Conservation (phyloP, 345 rosid species). For the Nephelium lappaceum region DNA sequence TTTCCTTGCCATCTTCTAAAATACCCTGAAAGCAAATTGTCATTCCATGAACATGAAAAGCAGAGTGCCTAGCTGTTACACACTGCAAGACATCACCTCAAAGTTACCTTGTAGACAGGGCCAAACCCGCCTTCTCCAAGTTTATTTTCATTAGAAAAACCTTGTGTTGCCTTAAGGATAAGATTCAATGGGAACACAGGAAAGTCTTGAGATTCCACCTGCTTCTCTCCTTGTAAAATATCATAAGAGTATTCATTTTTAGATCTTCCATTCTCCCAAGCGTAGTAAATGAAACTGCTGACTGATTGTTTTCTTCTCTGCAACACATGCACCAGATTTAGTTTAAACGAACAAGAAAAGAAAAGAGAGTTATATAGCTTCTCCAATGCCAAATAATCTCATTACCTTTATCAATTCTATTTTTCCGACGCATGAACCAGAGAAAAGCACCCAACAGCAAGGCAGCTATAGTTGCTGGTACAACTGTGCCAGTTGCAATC, state of each 20-base stretch:
- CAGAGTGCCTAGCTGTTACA: too few relatives aligned
- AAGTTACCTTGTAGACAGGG: constrained; percentile 43
- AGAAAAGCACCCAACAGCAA: background rate
- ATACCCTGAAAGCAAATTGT: background rate
- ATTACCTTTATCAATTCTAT: background rate
- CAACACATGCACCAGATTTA: background rate
- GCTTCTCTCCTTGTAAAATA: constrained; percentile 10
- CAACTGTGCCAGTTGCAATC: constrained; percentile 15
- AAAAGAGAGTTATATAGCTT: background rate
- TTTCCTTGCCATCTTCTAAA: background rate
- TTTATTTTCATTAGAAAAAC: constrained; percentile 33
- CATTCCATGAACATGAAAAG: too few relatives aligned
- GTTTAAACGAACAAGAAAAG: background rate
- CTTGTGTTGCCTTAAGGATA: constrained; percentile 24
- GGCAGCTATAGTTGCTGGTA: background rate
- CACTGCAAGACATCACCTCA: too few relatives aligned
- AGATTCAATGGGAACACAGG: constrained; percentile 24
- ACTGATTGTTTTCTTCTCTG: constrained; percentile 12
- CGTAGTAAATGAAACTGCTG: constrained; percentile 27
- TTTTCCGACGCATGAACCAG: constrained; percentile 3
- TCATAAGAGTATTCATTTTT: constrained; percentile 2
- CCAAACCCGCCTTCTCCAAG: constrained; percentile 59
- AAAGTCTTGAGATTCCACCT: constrained; percentile 19
- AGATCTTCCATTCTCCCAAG: background rate
- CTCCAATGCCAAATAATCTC: background rate